These are phyloP conservation scores for Madurella mycetomatis DNA, from an alignment of 2,329 filamentous ascomycete genomes.

Conservation along the genomic window DNA sequence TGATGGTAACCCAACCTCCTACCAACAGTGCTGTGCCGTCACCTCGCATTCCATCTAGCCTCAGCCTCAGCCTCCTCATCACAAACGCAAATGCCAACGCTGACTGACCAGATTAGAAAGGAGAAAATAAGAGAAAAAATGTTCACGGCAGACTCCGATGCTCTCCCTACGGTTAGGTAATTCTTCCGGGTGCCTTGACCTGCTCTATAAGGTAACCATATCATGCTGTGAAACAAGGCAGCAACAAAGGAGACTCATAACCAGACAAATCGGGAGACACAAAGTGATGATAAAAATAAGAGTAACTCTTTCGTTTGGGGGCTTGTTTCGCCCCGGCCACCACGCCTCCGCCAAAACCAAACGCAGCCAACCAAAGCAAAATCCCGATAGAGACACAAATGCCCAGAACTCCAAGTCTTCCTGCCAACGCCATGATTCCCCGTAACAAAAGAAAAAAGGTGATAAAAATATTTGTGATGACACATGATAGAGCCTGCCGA, in stretches of 20 bases:
- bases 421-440: neutral
- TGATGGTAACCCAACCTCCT: neutral
- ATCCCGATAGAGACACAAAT: neutral
- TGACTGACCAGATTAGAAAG: too few species aligned
- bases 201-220: neutral
- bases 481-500: neutral
- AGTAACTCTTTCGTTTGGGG: neutral
- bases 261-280: neutral
- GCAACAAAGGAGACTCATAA: neutral
- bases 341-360: neutral
- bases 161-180: too few species aligned
- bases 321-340: conserved; percentile 8
- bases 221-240: neutral
- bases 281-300: conserved; percentile 1
- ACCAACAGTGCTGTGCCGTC: neutral
- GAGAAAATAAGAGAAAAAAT: too few species aligned
- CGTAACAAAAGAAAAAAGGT: neutral
- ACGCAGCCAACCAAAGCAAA: neutral
- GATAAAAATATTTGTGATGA: conserved; percentile 6
- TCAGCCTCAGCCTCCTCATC: neutral
- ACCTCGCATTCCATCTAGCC: neutral
- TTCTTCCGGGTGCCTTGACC: too few species aligned
- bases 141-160: too few species aligned
- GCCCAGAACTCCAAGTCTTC: neutral
- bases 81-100: neutral